phyloP scores from a whole-genome alignment of 2,329 filamentous ascomycete genomes.

The Curvularia verruculosa region DNA sequence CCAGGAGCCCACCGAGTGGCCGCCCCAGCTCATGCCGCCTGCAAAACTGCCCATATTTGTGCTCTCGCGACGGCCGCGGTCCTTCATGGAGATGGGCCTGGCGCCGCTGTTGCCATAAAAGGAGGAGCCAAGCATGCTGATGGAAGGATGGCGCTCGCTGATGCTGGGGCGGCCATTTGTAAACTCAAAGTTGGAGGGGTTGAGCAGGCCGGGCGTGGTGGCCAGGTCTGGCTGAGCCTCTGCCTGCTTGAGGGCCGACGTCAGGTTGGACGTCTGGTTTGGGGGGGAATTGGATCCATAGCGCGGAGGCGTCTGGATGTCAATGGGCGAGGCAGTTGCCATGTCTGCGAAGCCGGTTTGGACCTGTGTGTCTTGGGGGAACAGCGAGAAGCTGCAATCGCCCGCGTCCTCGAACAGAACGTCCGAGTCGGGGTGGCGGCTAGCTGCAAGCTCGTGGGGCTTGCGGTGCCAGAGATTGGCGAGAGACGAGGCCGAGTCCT shows the following conservation, averaged over 20 bases:
- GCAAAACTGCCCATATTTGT: constrained; percentile 66
- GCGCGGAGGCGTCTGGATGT: constrained; percentile 62
- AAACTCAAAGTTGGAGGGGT: constrained; percentile 41
- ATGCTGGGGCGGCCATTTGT: constrained; percentile 41
- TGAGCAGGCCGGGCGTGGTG: constrained; percentile 52
- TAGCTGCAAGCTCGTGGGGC: constrained; percentile 43
- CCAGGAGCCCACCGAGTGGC: constrained; percentile 93
- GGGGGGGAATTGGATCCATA: constrained; percentile 65
- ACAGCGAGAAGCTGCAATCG: constrained; percentile 50
- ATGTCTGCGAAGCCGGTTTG: constrained; percentile 49
- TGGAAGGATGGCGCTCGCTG: constrained; percentile 60
- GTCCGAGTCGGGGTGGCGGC: constrained; percentile 42
- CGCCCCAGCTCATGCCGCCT: constrained; percentile 95
- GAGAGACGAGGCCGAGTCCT: constrained; percentile 44
- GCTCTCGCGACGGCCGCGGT: constrained; percentile 63
- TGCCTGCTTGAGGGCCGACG: constrained; percentile 63
- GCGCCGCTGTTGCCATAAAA: constrained; percentile 63
- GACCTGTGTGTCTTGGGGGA: constrained; percentile 42
- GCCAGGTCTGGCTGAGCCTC: constrained; percentile 43
- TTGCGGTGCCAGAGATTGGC: constrained; percentile 55
- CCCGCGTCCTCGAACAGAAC: constrained; percentile 51
- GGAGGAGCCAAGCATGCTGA: constrained; percentile 54
- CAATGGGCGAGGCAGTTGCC: constrained; percentile 63
- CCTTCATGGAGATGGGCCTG: constrained; percentile 66
- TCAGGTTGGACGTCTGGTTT: constrained; percentile 68